Evolutionary conservation across 1,284 basidiomycete species (phyloP), one percentile per base, ranked within the genome.

Genomic region (Caloboletus inedulis): DNA sequence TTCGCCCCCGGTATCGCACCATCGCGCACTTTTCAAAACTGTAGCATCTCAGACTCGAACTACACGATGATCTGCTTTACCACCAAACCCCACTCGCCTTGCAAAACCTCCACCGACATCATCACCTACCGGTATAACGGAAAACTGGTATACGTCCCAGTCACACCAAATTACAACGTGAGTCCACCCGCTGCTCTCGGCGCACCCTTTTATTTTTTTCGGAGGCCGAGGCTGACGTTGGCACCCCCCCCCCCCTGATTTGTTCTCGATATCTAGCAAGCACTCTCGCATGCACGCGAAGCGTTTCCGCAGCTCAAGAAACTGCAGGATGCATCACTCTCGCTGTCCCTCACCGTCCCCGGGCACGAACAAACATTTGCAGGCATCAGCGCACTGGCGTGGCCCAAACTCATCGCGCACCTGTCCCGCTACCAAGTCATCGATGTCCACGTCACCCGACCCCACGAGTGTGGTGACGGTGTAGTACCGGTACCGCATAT

Each of bases 361-460:
- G 69, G 67, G 18, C 68, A 68, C 1, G 60, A 65, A 21, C 61
- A 58, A 25, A 64, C 62, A 9, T 58, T 62, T 13, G 77, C 84
- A 7, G 74, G 77, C 21, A 81, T 87, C 36, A 78, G 78, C 3
- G 72, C 77, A 21, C 74, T 72, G 29, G 83, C 80, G n/a, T 87
- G 85, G 85, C 51, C 67, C 1, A 67, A 67, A 3, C 71, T 83
- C 13, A 60, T 77, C 9, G 47, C 69, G 1, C 70, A 71, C 31
- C 69, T 86, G 47, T 54, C 74, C 2, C 73, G 74, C 13, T 82
- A 78, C 47, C 82, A 85, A 54, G 71, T 85, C 56, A 70, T 86
- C 48, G 76, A 82, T 43, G 65, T 86, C 21, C 58, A 64, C 42
- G 56, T 82, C 42, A 60, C 60, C 3, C 57, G 56, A 5, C 12